Evolutionary conservation across 306 rosid species (phyloP), one percentile per base, ranked within the genome.

Genomic region (Leucaena leucocephala): DNA sequence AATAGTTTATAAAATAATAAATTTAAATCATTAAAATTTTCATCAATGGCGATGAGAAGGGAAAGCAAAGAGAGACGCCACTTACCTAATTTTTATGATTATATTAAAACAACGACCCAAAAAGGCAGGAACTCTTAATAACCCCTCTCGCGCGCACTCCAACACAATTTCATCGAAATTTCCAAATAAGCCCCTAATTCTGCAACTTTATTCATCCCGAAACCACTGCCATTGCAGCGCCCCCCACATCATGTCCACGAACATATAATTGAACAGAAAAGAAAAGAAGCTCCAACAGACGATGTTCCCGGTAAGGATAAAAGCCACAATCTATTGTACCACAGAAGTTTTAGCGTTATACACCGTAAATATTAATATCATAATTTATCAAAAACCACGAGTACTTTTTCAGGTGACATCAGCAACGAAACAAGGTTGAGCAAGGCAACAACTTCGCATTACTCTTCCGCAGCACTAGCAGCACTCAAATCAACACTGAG

Each of bases 401-500:
- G 76, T 70, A 12, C 14, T 52, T 58, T 72, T 54, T 67, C 36
- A 42, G 80, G 76, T 75, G 55, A 72, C 58, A 72, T 44, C 68
- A 49, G 83, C 72, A 68, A 63, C 81, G 64, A 19, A 76, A 76
- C 66, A 73, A 59, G 78, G 40, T 38, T 59, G 83, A 46, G 39
- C 48, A 68, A 72, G 65, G 61, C 76, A 61, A 27, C 67, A 11
- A 52, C 22, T 33, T 73, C 36, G 76, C 61, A 71, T 89, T 85
- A 92, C 86, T 94, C 98, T 84, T 94, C 97, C 39, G 97, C 97
- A 50, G 98, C 98, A 85, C 97, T 89, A 15, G 98, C 98, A 82
- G 97, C 93, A 80, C 97, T 94, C 50, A 94, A 86, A 90, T 94
- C 98, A 90, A 94, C 97, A 48, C 88, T 88, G 50, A 94, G 95